Base-by-base conservation (phyloP, 2,329 filamentous ascomycete species). In the Chrysoporthe deuterocubensis region DNA sequence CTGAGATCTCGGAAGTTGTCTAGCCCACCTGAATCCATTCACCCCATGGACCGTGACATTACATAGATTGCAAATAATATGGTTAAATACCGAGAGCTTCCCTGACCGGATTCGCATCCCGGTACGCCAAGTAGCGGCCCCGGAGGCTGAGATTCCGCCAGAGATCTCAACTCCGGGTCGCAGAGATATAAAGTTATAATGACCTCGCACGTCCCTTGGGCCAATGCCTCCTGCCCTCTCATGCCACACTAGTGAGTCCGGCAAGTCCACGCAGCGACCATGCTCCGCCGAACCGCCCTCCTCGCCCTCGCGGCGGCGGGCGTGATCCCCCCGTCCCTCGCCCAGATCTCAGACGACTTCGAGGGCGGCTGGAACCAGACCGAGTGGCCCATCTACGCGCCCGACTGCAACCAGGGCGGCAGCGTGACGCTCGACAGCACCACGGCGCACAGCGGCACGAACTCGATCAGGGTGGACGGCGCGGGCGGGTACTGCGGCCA, bases 401-500 rank as follows among this genome's bases (percentile, higher is more conserved):
- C 81, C 3, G 85, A 88, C 76, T 89, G 87, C 74, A 87, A 81
- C 76, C 86, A 89, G 74, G 86, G 86, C 59, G 86, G 87, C 48
- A 83, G 79, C 67, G 81, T 89, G 65, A 80, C 77, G 1, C 84
- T 89, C 14, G 87, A 89, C 72, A 88, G 77, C 71, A 79, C 85
- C 50, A 85, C 81, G 0, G 85, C 84, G 0, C 85, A 88, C 73
- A 86, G 81, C 67, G 86, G 86, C 54, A 83, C 78, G 73, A 87
- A 86, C 74, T 87, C 84, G 0, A 80, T 87, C 4, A 81, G 80
- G 58, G 85, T 87, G 21, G 82, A 80, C 58, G 83, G 84, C 56
- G 82, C 82, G 0, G 83, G 83, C 54, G 85, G 85, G 4, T 87
- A 83, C 75, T 87, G 85, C 66, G 85, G 85, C 34, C 87, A 89